A percentile compares a stretch with the other conserved stretches of the same genome.
These are phyloP conservation scores for Bruguiera hainesii DNA, from an alignment of 441 rosid species.

Conservation along the genomic window DNA sequence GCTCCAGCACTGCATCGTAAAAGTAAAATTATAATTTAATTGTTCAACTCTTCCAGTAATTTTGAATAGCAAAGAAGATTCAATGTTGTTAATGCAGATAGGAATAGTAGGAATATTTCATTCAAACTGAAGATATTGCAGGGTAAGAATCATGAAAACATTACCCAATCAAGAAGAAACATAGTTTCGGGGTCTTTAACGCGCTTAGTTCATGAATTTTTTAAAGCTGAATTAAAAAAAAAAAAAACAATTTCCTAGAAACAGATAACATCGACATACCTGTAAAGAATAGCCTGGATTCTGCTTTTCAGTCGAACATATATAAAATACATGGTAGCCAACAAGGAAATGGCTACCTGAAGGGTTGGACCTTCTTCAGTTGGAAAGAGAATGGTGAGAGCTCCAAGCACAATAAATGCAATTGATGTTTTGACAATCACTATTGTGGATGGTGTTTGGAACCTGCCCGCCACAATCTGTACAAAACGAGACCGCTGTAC, in stretches of 20 bases:
- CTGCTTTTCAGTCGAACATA: constrained; percentile 73
- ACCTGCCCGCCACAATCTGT: constrained; percentile 67
- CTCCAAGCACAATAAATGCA: constrained; percentile 67
- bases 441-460: constrained; percentile 68
- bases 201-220: constrained; percentile 1
- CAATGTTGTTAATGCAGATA: not conserved
- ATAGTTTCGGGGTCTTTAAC: not conserved
- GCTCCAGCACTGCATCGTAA: constrained; percentile 68
- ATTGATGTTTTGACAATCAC: constrained; percentile 59
- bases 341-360: constrained; percentile 74
- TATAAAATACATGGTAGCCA: constrained; percentile 77
- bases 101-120: not conserved
- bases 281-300: constrained; percentile 67
- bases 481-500: constrained; percentile 67
- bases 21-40: constrained; percentile 22
- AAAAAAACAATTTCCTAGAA: not conserved
- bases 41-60: constrained; percentile 1
- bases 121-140: not conserved
- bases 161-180: not conserved
- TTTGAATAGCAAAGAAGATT: constrained; percentile 7
- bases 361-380: constrained; percentile 98
- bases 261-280: constrained; percentile 41
- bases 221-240: not conserved
- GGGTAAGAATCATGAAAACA: not conserved
- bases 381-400: constrained; percentile 83